These are phyloP conservation scores for Neurospora terricola DNA, from an alignment of 495 filamentous ascomycete species.

Conservation along the genomic window DNA sequence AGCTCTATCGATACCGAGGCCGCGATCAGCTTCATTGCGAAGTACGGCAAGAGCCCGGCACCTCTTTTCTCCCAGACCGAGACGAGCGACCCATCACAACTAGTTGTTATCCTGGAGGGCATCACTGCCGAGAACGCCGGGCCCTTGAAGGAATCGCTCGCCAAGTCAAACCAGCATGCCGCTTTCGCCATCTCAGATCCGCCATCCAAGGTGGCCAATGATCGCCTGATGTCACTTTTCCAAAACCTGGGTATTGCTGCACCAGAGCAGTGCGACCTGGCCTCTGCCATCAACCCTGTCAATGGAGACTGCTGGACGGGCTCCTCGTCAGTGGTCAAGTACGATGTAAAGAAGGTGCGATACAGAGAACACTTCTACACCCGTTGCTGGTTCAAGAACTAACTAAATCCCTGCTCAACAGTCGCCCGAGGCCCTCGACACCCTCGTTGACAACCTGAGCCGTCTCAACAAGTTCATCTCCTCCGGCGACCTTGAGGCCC, in stretches of 20 bases:
- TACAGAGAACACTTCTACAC: not conserved
- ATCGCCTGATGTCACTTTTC: conserved; percentile 21
- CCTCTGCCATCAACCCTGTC: conserved; percentile 31
- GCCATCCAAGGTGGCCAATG: conserved; percentile 29
- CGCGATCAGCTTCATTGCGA: conserved; percentile 30
- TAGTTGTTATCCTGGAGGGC: conserved; percentile 42
- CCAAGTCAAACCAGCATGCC: conserved; percentile 19
- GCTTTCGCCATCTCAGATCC: conserved; percentile 33
- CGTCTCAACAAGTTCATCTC: conserved; percentile 22
- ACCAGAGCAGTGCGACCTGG: conserved; percentile 25
- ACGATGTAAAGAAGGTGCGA: conserved; percentile 30
- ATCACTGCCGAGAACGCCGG: conserved; percentile 21
- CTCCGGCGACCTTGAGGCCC: conserved; percentile 33
- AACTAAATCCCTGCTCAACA: conserved; percentile 1
- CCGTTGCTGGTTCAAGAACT: not conserved
- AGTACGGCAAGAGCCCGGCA: conserved; percentile 28
- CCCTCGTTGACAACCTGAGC: conserved; percentile 24
- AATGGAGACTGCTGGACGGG: conserved; percentile 36
- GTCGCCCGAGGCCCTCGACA: conserved; percentile 20
- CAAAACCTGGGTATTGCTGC: conserved; percentile 14
- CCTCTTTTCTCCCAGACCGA: conserved; percentile 29
- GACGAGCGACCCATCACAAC: conserved; percentile 29
- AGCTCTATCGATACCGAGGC: conserved; percentile 24
- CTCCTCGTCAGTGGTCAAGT: conserved; percentile 32
- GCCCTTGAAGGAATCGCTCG: conserved; percentile 21